Percentiles rank a stretch among this genome's conserved stretches.
phyloP scores from a whole-genome alignment of 345 rosid genomes.

The Isatis tinctoria region DNA sequence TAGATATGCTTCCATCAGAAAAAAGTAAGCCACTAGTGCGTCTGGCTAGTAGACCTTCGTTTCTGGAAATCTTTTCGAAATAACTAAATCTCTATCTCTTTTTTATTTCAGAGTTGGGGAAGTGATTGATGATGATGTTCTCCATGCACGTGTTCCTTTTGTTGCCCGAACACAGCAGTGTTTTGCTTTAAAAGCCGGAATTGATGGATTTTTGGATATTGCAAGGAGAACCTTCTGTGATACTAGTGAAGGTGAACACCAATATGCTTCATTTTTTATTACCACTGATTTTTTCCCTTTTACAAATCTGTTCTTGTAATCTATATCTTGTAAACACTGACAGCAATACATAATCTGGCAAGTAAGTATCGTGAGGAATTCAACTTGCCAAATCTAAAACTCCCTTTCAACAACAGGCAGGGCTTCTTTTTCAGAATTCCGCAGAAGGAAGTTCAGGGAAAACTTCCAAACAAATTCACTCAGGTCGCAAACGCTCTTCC shows the following conservation, averaged over 20 bases:
- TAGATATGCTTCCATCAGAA: slow-evolving; percentile 69
- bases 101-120: slow-evolving; percentile 64
- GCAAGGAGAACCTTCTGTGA: slow-evolving; percentile 94
- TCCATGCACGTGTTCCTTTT: slow-evolving; percentile 92
- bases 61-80: not conserved
- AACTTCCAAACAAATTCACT: slow-evolving; percentile 86
- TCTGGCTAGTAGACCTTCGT: slow-evolving; percentile 19
- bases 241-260: slow-evolving; percentile 81
- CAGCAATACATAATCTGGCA: slow-evolving; percentile 92
- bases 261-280: slow-evolving; percentile 16
- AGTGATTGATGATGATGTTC: slow-evolving; percentile 92
- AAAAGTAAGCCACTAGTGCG: slow-evolving; percentile 48
- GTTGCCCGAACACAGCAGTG: slow-evolving; percentile 98
- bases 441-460: slow-evolving; percentile 78
- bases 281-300: not conserved
- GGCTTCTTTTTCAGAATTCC: slow-evolving; percentile 98
- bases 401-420: slow-evolving; percentile 92
- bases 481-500: slow-evolving; percentile 48
- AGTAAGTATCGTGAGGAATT: slow-evolving; percentile 86
- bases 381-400: slow-evolving; percentile 80
- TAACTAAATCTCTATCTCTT: slow-evolving; percentile 14
- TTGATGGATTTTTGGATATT: slow-evolving; percentile 90
- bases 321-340: slow-evolving; percentile 20
- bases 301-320: slow-evolving; percentile 5
- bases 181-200: slow-evolving; percentile 94